Evolutionary conservation across 768 basidiomycete species (phyloP).

Genomic region (Dioszegia aurantiaca): DNA sequence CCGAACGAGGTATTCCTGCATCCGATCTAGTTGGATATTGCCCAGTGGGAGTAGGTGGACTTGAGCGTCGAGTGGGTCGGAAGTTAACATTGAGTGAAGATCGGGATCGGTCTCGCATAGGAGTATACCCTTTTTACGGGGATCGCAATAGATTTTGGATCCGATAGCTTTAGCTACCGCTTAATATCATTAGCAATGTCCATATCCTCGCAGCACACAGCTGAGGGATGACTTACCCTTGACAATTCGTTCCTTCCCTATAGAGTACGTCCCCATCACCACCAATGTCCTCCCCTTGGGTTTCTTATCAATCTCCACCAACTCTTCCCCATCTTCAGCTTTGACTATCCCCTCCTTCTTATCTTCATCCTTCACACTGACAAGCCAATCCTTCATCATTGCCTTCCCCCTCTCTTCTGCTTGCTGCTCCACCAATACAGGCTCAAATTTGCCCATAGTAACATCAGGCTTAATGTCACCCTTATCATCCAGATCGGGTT

Average conservation of each 20-base stretch:
- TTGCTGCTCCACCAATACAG: constrained; percentile 18
- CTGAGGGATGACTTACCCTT: constrained; percentile 63
- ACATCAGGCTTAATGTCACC: constrained; percentile 39
- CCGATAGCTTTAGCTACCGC: constrained; percentile 79
- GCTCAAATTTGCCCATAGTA: constrained; percentile 18
- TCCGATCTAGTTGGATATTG: constrained; percentile 69
- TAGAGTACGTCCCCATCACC: constrained; percentile 72
- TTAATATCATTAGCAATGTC: constrained; percentile 44
- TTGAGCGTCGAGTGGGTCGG: constrained; percentile 68
- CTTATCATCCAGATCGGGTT: constrained; percentile 26
- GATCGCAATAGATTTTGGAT: constrained; percentile 84
- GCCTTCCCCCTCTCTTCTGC: constrained; percentile 40
- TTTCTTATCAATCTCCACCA: constrained; percentile 24
- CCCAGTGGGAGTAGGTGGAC: constrained; percentile 82
- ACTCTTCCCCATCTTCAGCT: constrained; percentile 24
- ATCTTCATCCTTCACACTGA: constrained; percentile 45
- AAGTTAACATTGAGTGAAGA: constrained; percentile 70
- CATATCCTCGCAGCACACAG: not conserved
- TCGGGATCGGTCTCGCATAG: constrained; percentile 81
- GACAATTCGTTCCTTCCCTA: constrained; percentile 95
- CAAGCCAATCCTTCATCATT: constrained; percentile 53
- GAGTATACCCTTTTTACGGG: constrained; percentile 75
- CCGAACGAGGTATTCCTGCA: constrained; percentile 71
- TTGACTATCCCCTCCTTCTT: constrained; percentile 23
- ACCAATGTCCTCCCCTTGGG: constrained; percentile 46